These are phyloP conservation scores for Baudoinia panamericana DNA, from an alignment of 495 filamentous ascomycete species.

Conservation along the genomic window DNA sequence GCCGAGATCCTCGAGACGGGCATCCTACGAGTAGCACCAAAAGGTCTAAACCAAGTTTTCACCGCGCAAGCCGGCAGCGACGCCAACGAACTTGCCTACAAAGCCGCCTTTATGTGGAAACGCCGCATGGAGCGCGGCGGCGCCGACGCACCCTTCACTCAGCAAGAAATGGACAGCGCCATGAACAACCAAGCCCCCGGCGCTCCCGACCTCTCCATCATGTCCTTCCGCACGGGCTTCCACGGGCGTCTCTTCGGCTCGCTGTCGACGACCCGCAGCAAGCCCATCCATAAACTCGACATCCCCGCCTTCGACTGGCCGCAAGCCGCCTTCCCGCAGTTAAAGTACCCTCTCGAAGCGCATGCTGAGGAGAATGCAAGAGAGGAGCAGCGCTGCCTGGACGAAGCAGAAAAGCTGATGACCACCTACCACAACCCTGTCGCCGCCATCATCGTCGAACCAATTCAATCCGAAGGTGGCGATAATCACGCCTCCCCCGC, in stretches of 20 bases:
- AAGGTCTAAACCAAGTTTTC: slow-evolving; percentile 90
- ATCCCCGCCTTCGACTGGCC: slow-evolving; percentile 99
- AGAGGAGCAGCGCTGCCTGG: slow-evolving; percentile 75
- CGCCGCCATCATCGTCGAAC: slow-evolving; percentile 81
- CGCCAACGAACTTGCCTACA: slow-evolving; percentile 98
- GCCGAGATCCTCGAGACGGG: slow-evolving; percentile 72
- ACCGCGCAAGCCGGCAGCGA: slow-evolving; percentile 92
- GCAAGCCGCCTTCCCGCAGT: slow-evolving; percentile 75
- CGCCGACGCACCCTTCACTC: slow-evolving; percentile 61
- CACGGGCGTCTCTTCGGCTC: slow-evolving; percentile 91
- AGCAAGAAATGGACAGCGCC: slow-evolving; percentile 59
- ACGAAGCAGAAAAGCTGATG: slow-evolving; percentile 79
- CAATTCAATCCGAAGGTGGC: slow-evolving; percentile 95
- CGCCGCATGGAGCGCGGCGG: slow-evolving; percentile 82
- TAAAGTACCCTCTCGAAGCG: slow-evolving; percentile 85
- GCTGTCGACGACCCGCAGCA: slow-evolving; percentile 85
- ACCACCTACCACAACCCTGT: slow-evolving; percentile 74
- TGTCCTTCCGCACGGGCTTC: slow-evolving; percentile 88
- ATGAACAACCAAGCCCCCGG: slow-evolving; percentile 84
- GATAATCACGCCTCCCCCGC: slow-evolving; percentile 93
- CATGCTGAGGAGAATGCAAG: slow-evolving; percentile 68
- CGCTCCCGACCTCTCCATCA: slow-evolving; percentile 71
- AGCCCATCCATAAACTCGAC: slow-evolving; percentile 96
- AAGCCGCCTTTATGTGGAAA: slow-evolving; percentile 97
- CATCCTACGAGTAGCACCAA: slow-evolving; percentile 77